Evolutionary conservation across 148 eudicot species (phyloP).

Genomic region (Suaeda aralocaspica): DNA sequence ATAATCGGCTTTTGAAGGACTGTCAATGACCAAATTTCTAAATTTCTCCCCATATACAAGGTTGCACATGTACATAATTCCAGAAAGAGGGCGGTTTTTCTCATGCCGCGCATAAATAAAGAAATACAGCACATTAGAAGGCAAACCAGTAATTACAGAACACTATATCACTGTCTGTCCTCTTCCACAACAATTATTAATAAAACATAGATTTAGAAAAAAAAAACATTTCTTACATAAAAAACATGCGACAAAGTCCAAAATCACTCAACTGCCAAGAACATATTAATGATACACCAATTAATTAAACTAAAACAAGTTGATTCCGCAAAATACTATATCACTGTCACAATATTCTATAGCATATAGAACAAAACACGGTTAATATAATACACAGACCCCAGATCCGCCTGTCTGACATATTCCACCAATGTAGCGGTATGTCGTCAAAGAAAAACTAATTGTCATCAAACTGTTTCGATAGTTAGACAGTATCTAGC

Average conservation of each 20-base stretch:
- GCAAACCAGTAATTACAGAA: conserved; percentile 13
- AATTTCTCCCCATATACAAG: not conserved
- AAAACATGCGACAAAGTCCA: not conserved
- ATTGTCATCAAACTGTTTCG: too few relatives aligned
- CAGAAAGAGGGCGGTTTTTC: not conserved
- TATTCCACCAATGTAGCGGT: conserved; percentile 23
- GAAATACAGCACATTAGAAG: conserved; percentile 13
- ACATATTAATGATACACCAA: not conserved
- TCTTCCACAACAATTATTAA: not conserved
- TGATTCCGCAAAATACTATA: conserved; percentile 8
- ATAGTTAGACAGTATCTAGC: conserved; percentile 9
- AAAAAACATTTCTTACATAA: not conserved
- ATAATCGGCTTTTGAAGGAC: too few relatives aligned
- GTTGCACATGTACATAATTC: not conserved
- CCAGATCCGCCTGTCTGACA: conserved; percentile 21
- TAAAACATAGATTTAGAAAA: not conserved
- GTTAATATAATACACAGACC: not conserved
- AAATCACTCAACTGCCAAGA: not conserved
- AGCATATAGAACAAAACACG: conserved; percentile 17
- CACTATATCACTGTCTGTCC: conserved; percentile 8
- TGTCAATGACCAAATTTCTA: not conserved
- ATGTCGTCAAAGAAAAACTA: conserved; percentile 19
- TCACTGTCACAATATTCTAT: conserved; percentile 24
- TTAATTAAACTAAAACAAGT: conserved; percentile 1
- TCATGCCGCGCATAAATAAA: not conserved